Conservation (phyloP, 371 early-diverging fungal species). For the Mucor plumbeus region DNA sequence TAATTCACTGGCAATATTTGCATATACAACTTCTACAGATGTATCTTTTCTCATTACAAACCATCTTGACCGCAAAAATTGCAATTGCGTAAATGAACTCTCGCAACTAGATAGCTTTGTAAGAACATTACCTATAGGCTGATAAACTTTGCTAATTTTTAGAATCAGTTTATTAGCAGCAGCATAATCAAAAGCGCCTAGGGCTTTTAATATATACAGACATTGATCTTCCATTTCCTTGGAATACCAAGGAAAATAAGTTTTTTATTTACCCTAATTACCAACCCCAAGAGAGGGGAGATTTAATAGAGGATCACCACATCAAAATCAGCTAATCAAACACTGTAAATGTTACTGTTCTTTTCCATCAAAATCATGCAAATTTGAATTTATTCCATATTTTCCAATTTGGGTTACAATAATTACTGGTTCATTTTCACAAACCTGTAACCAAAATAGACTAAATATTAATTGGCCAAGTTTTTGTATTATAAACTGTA, state of each 20-base stretch:
- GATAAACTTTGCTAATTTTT: constrained; percentile 40
- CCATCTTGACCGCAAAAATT: constrained; percentile 50
- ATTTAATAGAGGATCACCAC: not conserved
- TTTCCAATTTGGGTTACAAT: constrained; percentile 6
- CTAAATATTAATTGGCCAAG: constrained; percentile 9
- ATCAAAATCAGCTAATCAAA: not conserved
- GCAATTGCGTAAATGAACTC: constrained; percentile 43
- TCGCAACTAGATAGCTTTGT: constrained; percentile 38
- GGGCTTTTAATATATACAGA: constrained; percentile 46
- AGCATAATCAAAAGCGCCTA: constrained; percentile 65
- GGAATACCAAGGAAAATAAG: not conserved
- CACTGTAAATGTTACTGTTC: not conserved
- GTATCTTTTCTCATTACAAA: constrained; percentile 54
- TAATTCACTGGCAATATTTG: constrained; percentile 39
- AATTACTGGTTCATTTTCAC: constrained; percentile 12
- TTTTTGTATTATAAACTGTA: not conserved
- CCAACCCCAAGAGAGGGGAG: not conserved
- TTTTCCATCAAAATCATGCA: constrained; percentile 5
- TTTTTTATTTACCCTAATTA: not conserved
- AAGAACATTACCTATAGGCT: constrained; percentile 39
- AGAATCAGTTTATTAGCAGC: constrained; percentile 56
- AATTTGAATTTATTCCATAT: not conserved
- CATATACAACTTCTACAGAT: constrained; percentile 39
- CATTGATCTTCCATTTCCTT: constrained; percentile 33
- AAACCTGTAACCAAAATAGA: constrained; percentile 8